phyloP scores from a whole-genome alignment of 1,284 basidiomycete species.

The Cutaneotrichosporon dermatis region DNA sequence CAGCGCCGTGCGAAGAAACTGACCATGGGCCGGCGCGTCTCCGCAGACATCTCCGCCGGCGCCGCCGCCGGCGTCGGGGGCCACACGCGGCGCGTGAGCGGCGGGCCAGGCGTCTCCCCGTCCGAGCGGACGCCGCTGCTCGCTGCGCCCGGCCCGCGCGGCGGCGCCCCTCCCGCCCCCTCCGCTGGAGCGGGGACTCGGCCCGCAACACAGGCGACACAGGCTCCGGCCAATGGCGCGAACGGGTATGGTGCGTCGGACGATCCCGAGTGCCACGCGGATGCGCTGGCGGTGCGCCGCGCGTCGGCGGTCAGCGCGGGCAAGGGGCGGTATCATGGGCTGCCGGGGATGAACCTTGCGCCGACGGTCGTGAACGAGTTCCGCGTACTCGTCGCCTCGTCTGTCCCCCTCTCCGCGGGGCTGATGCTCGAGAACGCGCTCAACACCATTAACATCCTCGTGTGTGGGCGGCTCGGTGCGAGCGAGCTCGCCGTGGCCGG shows the following conservation, averaged over 20 bases:
- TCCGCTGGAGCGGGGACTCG: neutral
- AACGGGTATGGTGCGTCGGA: no score
- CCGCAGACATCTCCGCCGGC: neutral
- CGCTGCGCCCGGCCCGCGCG: no score
- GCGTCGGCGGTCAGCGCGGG: neutral
- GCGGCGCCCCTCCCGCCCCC: neutral
- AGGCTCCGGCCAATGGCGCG: no score
- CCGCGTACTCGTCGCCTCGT: conserved; percentile 12
- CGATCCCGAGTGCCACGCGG: neutral
- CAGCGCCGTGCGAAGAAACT: neutral
- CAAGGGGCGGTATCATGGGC: conserved; percentile 11
- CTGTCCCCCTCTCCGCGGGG: conserved; percentile 18
- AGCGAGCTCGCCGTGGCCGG: conserved; percentile 31
- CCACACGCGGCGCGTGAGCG: no score
- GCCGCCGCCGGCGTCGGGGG: no score
- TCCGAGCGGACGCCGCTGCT: conserved; percentile 7
- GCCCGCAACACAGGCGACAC: no score
- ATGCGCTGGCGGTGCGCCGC: neutral
- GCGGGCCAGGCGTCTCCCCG: no score
- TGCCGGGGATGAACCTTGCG: conserved; percentile 18
- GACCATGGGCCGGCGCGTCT: neutral
- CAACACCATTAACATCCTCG: conserved; percentile 26
- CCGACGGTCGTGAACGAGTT: conserved; percentile 18
- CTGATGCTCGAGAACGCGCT: conserved; percentile 25
- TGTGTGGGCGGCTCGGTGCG: conserved; percentile 27